Conservation (phyloP, 352 stramenopile genomes). For the Pythium myriotylum region DNA sequence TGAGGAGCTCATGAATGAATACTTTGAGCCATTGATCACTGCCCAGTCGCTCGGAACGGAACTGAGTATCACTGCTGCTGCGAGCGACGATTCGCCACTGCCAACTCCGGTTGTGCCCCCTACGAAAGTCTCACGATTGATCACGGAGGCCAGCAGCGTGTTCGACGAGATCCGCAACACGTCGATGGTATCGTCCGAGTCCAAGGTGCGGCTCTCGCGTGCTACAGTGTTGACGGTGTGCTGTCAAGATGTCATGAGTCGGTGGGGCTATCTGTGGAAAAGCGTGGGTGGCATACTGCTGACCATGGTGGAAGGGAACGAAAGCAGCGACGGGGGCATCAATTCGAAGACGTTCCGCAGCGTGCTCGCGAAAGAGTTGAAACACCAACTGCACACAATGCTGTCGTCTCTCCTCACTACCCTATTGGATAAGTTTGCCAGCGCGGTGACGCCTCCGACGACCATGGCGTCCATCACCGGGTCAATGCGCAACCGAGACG, state of each 20-base stretch:
- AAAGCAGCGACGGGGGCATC: constrained; percentile 17
- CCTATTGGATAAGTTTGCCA: constrained; percentile 43
- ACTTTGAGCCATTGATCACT: constrained; percentile 59
- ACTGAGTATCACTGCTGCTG: constrained; percentile 14
- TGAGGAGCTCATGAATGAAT: constrained; percentile 55
- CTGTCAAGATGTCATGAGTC: constrained; percentile 42
- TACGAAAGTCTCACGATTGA: constrained; percentile 48
- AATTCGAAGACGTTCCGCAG: constrained; percentile 29
- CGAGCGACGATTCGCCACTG: constrained; percentile 1
- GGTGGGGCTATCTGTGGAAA: constrained; percentile 59
- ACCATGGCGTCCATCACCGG: constrained; percentile 35
- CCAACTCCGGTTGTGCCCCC: not conserved
- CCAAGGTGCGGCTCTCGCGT: constrained; percentile 58
- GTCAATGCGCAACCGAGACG: constrained; percentile 28
- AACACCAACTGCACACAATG: constrained; percentile 51
- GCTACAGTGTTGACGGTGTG: constrained; percentile 53
- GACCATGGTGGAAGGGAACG: constrained; percentile 42
- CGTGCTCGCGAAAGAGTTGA: constrained; percentile 40
- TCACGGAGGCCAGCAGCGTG: constrained; percentile 47
- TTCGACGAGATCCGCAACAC: constrained; percentile 67
- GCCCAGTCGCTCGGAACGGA: constrained; percentile 40
- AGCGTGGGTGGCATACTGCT: constrained; percentile 50
- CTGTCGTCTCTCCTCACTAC: constrained; percentile 52
- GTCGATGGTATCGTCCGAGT: constrained; percentile 74
- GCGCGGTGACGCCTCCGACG: constrained; percentile 27